Base-by-base conservation (phyloP, 75 land plant species). In the Cryptomeria japonica region DNA sequence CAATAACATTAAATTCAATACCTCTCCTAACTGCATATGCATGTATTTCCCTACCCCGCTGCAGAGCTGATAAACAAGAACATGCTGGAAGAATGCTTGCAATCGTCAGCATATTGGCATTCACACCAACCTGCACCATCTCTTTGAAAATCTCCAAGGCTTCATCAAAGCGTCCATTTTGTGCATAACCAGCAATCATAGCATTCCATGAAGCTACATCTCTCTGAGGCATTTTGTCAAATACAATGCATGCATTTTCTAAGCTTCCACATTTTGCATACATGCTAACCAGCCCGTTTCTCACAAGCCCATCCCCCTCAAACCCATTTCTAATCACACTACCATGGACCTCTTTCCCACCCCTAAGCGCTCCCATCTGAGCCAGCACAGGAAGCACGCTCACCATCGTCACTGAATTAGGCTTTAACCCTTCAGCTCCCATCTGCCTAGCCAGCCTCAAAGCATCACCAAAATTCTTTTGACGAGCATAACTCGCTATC, bases 211-310 rank as follows among this genome's bases (percentile, higher is more conserved):
- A 90, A 70, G 93, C 94, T 7, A 90, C 88, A 88, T 58, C 89
- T 86, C 77, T 91, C 8, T 22, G 16, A 7, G 89, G 86, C 88
- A 93, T 91, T 85, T 86, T 88, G 16, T 89, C 88, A 88, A 95
- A 95, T 49, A 95, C 90, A 47, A 72, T 86, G 49, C 80, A 76
- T 8, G 96, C 96, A 79, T 92, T 92, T 51, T 89, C 78, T 64
- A 87, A 28, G 64, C 90, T 91, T 39, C 51, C n/a, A 86, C 93
- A 94, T 89, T 94, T 96, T 5, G 91, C 92, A 87, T 96, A 96
- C 90, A 94, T 87, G 87, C 94, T 85, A 72, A 94, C 18, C 28
- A 94, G 83, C 47, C 90, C 56, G 77, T 93, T 95, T 28, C 56
- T 36, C 47, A 94, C 85, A 15, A 36, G 46, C 37, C 88, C 47